Evolutionary conservation across 345 rosid genomes (phyloP).

Genomic region (Populus tremula): DNA sequence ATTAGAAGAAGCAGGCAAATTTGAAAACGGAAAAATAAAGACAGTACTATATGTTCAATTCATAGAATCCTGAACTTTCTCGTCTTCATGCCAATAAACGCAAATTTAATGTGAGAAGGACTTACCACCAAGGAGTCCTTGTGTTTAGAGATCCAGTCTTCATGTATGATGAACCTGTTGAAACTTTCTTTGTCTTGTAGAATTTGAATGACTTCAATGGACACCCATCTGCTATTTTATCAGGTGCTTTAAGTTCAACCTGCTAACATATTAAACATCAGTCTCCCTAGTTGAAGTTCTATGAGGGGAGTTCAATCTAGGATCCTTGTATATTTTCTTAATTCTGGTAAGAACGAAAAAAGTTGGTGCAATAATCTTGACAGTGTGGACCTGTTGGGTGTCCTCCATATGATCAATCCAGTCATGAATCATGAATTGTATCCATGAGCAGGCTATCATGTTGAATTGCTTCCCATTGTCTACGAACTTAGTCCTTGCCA

Average conservation of each 20-base stretch:
- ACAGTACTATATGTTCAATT: too few species aligned
- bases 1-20: not conserved
- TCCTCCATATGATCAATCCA: constrained; percentile 87
- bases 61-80: not conserved
- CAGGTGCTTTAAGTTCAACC: constrained; percentile 62
- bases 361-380: not conserved
- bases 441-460: constrained; percentile 77
- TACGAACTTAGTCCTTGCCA: constrained; percentile 48
- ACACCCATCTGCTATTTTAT: constrained; percentile 48
- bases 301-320: too few species aligned
- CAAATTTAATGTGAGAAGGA: not conserved
- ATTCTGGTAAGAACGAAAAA: too few species aligned
- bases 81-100: not conserved
- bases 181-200: constrained; percentile 49
- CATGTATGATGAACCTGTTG: constrained; percentile 30
- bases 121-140: constrained; percentile 84
- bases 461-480: constrained; percentile 69
- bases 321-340: not conserved
- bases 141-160: constrained; percentile 54
- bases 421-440: constrained; percentile 87
- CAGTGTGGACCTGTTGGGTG: constrained; percentile 41
- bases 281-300: not conserved
- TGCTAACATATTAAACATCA: constrained; percentile 4
- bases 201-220: constrained; percentile 68
- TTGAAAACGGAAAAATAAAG: too few species aligned